Evolutionary conservation across 2,329 filamentous ascomycete species (phyloP).

Genomic region (Diaporthe ilicicola): DNA sequence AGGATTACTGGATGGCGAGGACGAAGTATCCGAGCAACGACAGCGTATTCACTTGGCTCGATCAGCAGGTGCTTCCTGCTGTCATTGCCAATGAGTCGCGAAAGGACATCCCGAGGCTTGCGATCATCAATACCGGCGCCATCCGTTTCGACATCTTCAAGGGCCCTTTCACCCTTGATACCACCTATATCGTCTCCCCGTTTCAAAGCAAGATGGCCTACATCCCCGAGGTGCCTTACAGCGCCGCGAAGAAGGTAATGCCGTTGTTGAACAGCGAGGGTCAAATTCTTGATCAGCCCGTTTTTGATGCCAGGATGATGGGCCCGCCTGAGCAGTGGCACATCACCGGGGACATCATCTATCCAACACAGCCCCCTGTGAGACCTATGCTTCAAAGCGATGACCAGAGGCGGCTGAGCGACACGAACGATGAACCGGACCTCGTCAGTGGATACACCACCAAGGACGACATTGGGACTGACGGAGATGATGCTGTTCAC

Average conservation of each 20-base stretch:
- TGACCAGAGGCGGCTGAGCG: constrained; percentile 44
- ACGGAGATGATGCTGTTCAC: constrained; percentile 93
- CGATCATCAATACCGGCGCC: constrained; percentile 87
- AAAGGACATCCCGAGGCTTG: constrained; percentile 70
- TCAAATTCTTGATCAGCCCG: constrained; percentile 52
- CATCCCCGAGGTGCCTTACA: constrained; percentile 83
- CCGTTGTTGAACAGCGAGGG: constrained; percentile 64
- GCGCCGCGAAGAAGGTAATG: constrained; percentile 75
- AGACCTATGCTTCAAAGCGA: constrained; percentile 4
- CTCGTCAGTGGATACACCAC: constrained; percentile 84
- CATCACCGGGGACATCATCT: constrained; percentile 38
- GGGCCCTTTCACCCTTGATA: constrained; percentile 88
- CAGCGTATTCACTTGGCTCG: constrained; percentile 86
- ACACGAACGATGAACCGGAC: constrained; percentile 46
- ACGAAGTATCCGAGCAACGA: constrained; percentile 75
- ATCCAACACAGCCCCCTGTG: constrained; percentile 37
- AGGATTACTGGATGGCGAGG: constrained; percentile 82
- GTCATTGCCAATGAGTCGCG: constrained; percentile 66
- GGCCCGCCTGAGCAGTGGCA: constrained; percentile 57
- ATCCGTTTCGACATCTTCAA: constrained; percentile 97
- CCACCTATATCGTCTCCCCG: constrained; percentile 85
- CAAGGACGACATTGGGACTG: constrained; percentile 79
- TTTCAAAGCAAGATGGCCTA: constrained; percentile 83
- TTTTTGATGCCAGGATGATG: constrained; percentile 55
- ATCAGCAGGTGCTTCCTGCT: constrained; percentile 76